Evolutionary conservation across 164 flowering plant genomes (phyloP), one percentile per base, ranked within the genome.

Genomic region (Dillenia turbinata): DNA sequence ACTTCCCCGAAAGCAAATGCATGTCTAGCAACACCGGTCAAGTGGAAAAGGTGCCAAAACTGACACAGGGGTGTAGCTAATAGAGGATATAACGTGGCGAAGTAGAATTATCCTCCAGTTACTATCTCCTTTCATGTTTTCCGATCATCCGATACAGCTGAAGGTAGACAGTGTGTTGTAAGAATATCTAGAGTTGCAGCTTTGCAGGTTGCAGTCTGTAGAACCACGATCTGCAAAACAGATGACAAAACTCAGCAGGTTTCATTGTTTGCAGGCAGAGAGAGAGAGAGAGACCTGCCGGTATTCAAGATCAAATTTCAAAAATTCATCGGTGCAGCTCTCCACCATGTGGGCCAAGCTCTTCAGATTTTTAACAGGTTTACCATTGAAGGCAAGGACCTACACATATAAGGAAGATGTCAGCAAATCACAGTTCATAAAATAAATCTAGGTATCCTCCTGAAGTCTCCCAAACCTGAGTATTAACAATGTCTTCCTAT

Each of bases 401-500:
- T 92, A 65, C 47, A 73, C 56, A 46, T 9, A 43, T 1, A 65
- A n/a, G 19, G 5, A 26, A 26, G 3, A 26, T 26, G 33, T 26
- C 33, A 26, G 33, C 33, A 26, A 26, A 26, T 26, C 33, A 26
- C 33, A 26, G 33, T 26, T 26, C 33, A 26, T 5, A 47, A 12
- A 12, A 6, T 16, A 47, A 46, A 4, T 13, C n/a, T 33, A 12
- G 7, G 33, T 2, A 26, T 26, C n/a, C 33, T 52, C 14, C 14
- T 12, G 15, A 33, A 19, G 54, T 26, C 33, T 2, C 33, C 5
- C 67, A 26, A 44, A 91, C 98, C 96, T 92, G 95, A 48, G 92
- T 89, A 71, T 92, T 89, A 44, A 91, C 97, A 65, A 91, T 85
- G 33, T 89, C 96, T 62, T 89, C 97, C 54, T 91, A 91, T 17